phyloP scores from a whole-genome alignment of 805 yeast species.

The Starmerella stigmatis region DNA sequence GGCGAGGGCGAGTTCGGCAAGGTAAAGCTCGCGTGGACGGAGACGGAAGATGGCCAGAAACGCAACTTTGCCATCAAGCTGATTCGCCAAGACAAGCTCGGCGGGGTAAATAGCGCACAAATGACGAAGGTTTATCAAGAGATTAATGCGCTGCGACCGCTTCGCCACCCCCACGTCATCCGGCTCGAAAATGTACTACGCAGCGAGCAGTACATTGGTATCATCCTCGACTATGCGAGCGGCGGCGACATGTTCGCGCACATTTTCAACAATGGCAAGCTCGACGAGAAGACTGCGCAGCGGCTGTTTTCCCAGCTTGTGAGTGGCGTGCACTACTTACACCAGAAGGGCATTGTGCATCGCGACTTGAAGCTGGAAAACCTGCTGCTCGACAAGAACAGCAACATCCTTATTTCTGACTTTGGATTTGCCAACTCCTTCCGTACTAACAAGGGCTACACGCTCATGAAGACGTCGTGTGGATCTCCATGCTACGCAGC shows the following conservation, averaged over 20 bases:
- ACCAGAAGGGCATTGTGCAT: slow-evolving; percentile 68
- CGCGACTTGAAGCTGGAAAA: slow-evolving; percentile 70
- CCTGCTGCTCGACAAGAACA: slow-evolving; percentile 69
- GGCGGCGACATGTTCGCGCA: slow-evolving; percentile 96
- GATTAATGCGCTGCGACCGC: slow-evolving; percentile 67
- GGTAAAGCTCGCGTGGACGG: slow-evolving; percentile 93
- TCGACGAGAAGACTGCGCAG: slow-evolving; percentile 81
- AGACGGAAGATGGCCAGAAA: slow-evolving; percentile 51
- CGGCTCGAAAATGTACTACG: slow-evolving; percentile 84
- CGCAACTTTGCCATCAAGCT: slow-evolving; percentile 84
- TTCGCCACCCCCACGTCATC: slow-evolving; percentile 90
- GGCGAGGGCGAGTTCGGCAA: slow-evolving; percentile 99
- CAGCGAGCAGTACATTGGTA: slow-evolving; percentile 90
- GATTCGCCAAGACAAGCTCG: slow-evolving; percentile 74
- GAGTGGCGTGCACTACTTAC: slow-evolving; percentile 86
- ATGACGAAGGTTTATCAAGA: slow-evolving; percentile 88
- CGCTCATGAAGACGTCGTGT: slow-evolving; percentile 86
- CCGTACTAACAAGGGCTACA: slow-evolving; percentile 32
- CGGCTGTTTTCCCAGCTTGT: slow-evolving; percentile 84
- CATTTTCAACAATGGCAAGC: slow-evolving; percentile 71
- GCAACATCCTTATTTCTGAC: slow-evolving; percentile 76
- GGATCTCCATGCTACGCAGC: slow-evolving; percentile 99
- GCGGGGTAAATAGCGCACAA: slow-evolving; percentile 66
- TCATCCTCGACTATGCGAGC: slow-evolving; percentile 90
- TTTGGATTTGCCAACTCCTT: slow-evolving; percentile 93